Conservation (phyloP, 225 moss, liverwort and hornwort species). For the Rhytidiadelphus loreus region DNA sequence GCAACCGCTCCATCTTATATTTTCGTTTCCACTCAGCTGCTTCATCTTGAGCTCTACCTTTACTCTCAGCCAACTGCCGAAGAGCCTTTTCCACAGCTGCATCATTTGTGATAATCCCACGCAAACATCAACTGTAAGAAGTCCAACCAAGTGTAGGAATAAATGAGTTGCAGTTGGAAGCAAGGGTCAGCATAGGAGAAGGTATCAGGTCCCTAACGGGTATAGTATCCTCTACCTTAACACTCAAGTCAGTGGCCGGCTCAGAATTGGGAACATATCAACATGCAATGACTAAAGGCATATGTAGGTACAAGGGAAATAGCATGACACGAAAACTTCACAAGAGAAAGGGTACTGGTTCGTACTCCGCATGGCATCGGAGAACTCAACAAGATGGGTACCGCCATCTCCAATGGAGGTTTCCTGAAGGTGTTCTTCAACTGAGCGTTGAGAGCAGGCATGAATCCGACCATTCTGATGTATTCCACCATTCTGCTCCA, state of each 20-base stretch:
- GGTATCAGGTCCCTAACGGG: no score
- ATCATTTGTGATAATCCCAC: slow-evolving; percentile 3
- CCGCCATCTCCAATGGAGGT: slow-evolving; percentile 60
- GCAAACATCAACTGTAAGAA: not conserved
- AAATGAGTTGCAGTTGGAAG: not conserved
- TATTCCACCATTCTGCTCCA: slow-evolving; percentile 45
- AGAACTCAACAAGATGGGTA: slow-evolving; percentile 77
- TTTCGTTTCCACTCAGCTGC: slow-evolving; percentile 82
- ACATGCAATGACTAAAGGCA: not conserved
- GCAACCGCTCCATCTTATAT: slow-evolving; percentile 70
- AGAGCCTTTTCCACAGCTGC: slow-evolving; percentile 86
- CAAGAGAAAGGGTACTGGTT: not conserved
- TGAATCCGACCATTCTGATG: slow-evolving; percentile 59
- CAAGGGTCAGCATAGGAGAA: not conserved
- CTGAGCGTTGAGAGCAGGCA: slow-evolving; percentile 47
- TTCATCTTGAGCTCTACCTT: slow-evolving; percentile 78
- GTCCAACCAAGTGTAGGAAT: not conserved
- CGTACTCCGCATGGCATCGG: slow-evolving; percentile 73
- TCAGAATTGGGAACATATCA: not conserved
- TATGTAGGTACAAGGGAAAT: not conserved
- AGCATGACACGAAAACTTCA: not conserved
- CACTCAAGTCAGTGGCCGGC: not conserved
- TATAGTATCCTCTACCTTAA: not conserved
- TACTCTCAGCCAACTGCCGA: slow-evolving; percentile 76
- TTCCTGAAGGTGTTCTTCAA: slow-evolving; percentile 70